Evolutionary conservation across 2,329 filamentous ascomycete species (phyloP).

Genomic region (Leptographium radiaticola): DNA sequence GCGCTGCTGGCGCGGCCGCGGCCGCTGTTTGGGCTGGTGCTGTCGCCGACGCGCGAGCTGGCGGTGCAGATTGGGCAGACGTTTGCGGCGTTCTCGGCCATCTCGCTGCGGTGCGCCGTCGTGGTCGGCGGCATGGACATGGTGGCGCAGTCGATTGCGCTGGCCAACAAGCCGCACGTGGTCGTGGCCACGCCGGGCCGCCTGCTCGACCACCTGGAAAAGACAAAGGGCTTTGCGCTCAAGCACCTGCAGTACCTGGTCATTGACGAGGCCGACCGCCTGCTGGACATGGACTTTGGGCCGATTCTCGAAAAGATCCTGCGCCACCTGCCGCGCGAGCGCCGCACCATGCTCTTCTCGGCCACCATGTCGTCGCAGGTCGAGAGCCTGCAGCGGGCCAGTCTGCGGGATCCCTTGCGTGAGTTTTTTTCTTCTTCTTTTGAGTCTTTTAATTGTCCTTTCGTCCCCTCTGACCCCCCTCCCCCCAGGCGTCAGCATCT

Average conservation of each 20-base stretch:
- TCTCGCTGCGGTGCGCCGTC: slow-evolving; percentile 74
- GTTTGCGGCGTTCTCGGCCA: slow-evolving; percentile 80
- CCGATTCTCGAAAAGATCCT: slow-evolving; percentile 57
- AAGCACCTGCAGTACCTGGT: slow-evolving; percentile 71
- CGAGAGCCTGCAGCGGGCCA: slow-evolving; percentile 81
- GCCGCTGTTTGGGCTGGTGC: slow-evolving; percentile 72
- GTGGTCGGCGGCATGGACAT: slow-evolving; percentile 94
- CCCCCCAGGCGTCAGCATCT: slow-evolving; percentile 60
- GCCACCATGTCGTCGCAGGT: slow-evolving; percentile 88
- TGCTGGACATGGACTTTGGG: slow-evolving; percentile 48
- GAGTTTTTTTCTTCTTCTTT: neutral
- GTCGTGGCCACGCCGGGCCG: slow-evolving; percentile 86
- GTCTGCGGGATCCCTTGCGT: slow-evolving; percentile 48
- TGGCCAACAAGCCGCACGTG: slow-evolving; percentile 93
- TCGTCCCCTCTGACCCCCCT: neutral
- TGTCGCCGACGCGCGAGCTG: slow-evolving; percentile 87
- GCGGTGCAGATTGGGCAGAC: slow-evolving; percentile 82
- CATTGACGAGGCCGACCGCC: slow-evolving; percentile 86
- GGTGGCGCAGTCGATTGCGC: slow-evolving; percentile 78
- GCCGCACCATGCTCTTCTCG: slow-evolving; percentile 59
- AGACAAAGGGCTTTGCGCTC: slow-evolving; percentile 90
- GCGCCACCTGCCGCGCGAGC: slow-evolving; percentile 66
- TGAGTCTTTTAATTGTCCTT: neutral
- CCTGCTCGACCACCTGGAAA: slow-evolving; percentile 83
- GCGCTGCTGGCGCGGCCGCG: slow-evolving; percentile 80